Base-by-base conservation (phyloP, 176 grass and related monocot genomes). In the Saccharum spontaneum region DNA sequence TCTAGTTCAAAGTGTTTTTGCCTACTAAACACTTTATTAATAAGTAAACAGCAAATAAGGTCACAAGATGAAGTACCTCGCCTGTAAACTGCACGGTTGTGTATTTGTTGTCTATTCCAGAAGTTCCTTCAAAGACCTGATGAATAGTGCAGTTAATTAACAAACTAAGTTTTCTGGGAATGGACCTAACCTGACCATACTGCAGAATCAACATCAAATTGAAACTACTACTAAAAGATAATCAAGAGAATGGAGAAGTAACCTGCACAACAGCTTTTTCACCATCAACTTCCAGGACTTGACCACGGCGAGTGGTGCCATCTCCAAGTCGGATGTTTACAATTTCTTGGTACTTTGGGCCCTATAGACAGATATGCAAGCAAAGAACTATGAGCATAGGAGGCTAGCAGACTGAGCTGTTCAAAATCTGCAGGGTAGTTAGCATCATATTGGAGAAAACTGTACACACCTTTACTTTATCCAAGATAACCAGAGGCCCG, bases 241-340 rank as follows among this genome's bases (percentile, higher is more conserved):
- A 87, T 45, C 16, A 44, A 67, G 44, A 17, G 24, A 67, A 79
- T 10, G 81, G 69, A 52, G 76, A 84, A 83, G 11, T 67, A 83
- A 99, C 97, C 97, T 99, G 97, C 69, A 99, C 97, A 59, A 99
- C 97, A 91, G 97, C 97, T 43, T 88, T 99, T 92, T 99, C 97
- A 63, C 97, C 97, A 39, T 99, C 97, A 85, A 99, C 97, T 92
- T 99, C 97, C 67, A 99, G 82, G 60, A 99, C 97, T 87, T 99
- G 97, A 89, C 97, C 97, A 94, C 97, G 97, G 59, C 97, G 90
- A 67, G 84, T 99, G 65, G 88, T 92, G 39, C 97, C 97, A 92
- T 99, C 97, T 89, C 97, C 97, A 50, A 99, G 80, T 37, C 91
- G 88, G 37, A 99, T 99, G 86, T 99, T 99, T 57, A 99, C 97